phyloP scores from a whole-genome alignment of 768 basidiomycete genomes.

The Russula abietina region DNA sequence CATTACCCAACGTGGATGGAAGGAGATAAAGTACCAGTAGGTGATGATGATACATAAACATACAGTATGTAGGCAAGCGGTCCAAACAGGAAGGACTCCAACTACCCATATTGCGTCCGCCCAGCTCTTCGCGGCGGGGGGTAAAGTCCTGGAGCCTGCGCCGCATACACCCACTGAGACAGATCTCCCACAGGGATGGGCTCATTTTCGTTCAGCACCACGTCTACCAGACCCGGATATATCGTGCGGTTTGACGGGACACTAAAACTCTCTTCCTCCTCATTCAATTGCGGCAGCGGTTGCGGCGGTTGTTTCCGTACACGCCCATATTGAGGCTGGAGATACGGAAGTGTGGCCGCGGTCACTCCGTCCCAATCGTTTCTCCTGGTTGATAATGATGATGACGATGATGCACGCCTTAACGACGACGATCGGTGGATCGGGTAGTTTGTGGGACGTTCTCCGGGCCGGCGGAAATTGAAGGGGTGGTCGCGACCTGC shows the following conservation, averaged over 20 bases:
- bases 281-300: neutral
- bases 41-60: neutral
- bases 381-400: neutral
- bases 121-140: neutral
- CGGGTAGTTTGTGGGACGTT: neutral
- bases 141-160: slow-evolving; percentile 6
- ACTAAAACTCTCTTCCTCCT: neutral
- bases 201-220: slow-evolving; percentile 43
- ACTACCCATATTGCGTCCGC: neutral
- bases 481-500: slow-evolving; percentile 16
- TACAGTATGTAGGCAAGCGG: neutral
- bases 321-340: neutral
- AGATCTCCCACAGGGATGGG: slow-evolving; percentile 49
- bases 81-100: neutral
- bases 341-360: neutral
- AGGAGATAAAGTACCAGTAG: no score
- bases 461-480: neutral
- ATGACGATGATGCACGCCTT: neutral
- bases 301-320: neutral
- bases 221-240: slow-evolving; percentile 26
- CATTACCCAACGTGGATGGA: neutral
- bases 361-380: no score
- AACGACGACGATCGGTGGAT: neutral
- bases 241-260: neutral
- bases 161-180: slow-evolving; percentile 36